Evolutionary conservation across 371 early-diverging fungal genomes (phyloP).

Genomic region (Mucor plumbeus): DNA sequence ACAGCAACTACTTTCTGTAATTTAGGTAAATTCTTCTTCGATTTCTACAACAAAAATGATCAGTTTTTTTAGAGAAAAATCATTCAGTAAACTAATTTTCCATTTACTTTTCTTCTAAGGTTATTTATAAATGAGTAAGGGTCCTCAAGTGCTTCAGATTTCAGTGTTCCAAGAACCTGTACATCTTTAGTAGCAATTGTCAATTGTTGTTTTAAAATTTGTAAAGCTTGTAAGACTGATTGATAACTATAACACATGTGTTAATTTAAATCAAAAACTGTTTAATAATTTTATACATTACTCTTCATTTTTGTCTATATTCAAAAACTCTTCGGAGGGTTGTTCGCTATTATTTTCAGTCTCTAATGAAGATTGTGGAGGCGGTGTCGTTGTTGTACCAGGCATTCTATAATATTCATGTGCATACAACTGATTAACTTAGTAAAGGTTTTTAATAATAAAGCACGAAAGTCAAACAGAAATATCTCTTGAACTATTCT

Average conservation of each 20-base stretch:
- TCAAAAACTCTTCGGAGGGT: slow-evolving; percentile 14
- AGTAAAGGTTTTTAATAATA: background rate
- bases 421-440: background rate
- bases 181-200: slow-evolving; percentile 53
- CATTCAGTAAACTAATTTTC: background rate
- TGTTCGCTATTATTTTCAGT: slow-evolving; percentile 5
- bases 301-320: slow-evolving; percentile 44
- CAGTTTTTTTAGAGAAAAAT: background rate
- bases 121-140: slow-evolving; percentile 57
- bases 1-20: slow-evolving; percentile 48
- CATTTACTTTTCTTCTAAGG: slow-evolving; percentile 48
- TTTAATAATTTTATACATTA: slow-evolving; percentile 10
- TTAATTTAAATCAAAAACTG: background rate
- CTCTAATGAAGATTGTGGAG: slow-evolving; percentile 11
- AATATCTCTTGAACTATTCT: background rate
- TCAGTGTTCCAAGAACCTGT: slow-evolving; percentile 43
- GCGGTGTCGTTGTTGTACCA: slow-evolving; percentile 13
- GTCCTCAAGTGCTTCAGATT: slow-evolving; percentile 50
- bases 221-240: slow-evolving; percentile 34
- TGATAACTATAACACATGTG: slow-evolving; percentile 34
- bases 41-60: slow-evolving; percentile 13
- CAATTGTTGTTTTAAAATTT: slow-evolving; percentile 50
- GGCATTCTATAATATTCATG: slow-evolving; percentile 18
- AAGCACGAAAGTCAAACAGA: background rate
- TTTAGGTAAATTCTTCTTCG: slow-evolving; percentile 35